Evolutionary conservation across 2,329 filamentous ascomycete genomes (phyloP).

Genomic region (Blastomyces percursus): DNA sequence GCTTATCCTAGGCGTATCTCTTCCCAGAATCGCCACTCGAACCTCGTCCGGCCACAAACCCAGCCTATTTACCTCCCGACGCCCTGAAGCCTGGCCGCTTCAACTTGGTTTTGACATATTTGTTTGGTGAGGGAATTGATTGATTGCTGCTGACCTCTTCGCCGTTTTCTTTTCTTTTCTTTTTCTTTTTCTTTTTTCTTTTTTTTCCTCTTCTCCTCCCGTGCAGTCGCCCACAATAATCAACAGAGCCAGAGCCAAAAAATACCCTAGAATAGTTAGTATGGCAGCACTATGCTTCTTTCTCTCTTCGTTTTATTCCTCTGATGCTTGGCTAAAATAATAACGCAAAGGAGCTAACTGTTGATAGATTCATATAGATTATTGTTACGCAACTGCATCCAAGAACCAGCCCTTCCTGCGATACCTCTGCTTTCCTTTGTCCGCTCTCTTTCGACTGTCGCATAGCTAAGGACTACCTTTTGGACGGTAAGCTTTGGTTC

Average conservation of each 20-base stretch:
- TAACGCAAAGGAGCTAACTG: background rate
- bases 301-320: background rate
- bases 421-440: background rate
- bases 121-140: background rate
- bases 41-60: background rate
- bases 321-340: background rate
- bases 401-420: background rate
- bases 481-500: background rate
- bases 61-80: slow-evolving; percentile 6
- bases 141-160: background rate
- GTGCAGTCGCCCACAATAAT: background rate
- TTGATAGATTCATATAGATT: background rate
- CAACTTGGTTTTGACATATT: slow-evolving; percentile 6
- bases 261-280: background rate
- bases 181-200: background rate
- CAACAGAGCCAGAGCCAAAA: background rate
- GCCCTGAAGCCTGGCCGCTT: slow-evolving; percentile 24
- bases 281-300: background rate
- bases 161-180: background rate
- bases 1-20: background rate
- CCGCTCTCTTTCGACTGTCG: background rate
- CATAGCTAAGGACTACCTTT: background rate
- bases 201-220: background rate
- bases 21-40: background rate
- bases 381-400: background rate